Evolutionary conservation across 192 early-diverging fungal species (phyloP).

Genomic region (Coemansia sp.): DNA sequence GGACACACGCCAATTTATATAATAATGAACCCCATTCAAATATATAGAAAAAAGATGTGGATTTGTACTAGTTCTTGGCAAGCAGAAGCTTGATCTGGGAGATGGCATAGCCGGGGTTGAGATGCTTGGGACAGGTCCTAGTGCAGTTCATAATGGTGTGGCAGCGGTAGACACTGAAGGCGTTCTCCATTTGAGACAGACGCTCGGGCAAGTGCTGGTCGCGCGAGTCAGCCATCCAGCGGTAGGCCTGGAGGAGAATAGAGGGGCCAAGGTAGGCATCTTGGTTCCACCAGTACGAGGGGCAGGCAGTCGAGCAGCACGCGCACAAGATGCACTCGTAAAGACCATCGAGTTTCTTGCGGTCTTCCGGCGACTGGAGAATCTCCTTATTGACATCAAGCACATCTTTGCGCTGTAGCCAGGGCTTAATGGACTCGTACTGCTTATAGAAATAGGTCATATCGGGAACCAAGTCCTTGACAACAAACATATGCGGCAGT

Average conservation of each 20-base stretch:
- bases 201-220: constrained; percentile 89
- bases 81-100: constrained; percentile 94
- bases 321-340: constrained; percentile 98
- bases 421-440: constrained; percentile 96
- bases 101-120: constrained; percentile 96
- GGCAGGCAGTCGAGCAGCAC: constrained; percentile 96
- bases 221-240: constrained; percentile 97
- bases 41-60: constrained; percentile 11
- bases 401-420: constrained; percentile 81
- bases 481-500: constrained; percentile 93
- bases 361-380: constrained; percentile 89
- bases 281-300: constrained; percentile 97
- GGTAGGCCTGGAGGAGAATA: constrained; percentile 95
- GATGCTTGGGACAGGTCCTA: constrained; percentile 95
- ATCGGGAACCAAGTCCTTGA: constrained; percentile 97
- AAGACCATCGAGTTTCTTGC: constrained; percentile 93
- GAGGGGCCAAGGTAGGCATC: constrained; percentile 94
- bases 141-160: constrained; percentile 99
- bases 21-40: neutral
- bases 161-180: constrained; percentile 97
- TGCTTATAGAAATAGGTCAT: constrained; percentile 97
- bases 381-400: constrained; percentile 71
- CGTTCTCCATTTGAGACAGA: constrained; percentile 84
- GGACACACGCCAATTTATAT: neutral
- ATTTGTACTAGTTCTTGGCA: constrained; percentile 62